A percentile compares a stretch with the other conserved stretches of the same genome.
Evolutionary conservation across 1,139 yeast species (phyloP).

Genomic region (Blastobotrys arbuscula): DNA sequence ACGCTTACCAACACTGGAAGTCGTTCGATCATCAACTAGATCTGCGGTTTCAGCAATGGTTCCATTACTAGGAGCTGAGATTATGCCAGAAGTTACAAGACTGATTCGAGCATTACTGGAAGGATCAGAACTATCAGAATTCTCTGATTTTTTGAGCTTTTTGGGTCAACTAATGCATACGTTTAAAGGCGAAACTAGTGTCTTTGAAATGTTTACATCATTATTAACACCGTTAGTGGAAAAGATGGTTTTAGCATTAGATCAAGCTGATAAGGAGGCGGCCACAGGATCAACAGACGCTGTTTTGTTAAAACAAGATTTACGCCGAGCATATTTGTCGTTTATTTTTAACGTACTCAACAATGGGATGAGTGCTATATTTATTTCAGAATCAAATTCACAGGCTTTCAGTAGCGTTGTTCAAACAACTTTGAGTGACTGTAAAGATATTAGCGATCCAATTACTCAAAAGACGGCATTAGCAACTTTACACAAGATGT

Average conservation of each 20-base stretch:
- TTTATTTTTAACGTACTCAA: constrained; percentile 64
- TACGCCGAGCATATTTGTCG: constrained; percentile 66
- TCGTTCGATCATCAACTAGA: constrained; percentile 78
- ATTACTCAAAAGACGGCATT: constrained; percentile 64
- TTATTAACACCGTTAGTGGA: constrained; percentile 67
- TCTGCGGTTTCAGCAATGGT: constrained; percentile 83
- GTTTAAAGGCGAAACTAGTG: constrained; percentile 58
- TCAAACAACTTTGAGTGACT: constrained; percentile 59
- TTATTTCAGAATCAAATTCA: constrained; percentile 63
- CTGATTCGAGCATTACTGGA: constrained; percentile 69
- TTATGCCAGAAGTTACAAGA: constrained; percentile 59
- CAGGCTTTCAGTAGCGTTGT: constrained; percentile 56
- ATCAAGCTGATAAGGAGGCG: constrained; percentile 40
- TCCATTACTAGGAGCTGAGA: constrained; percentile 57
- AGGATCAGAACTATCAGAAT: constrained; percentile 57
- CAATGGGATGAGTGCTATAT: constrained; percentile 74
- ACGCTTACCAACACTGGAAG: constrained; percentile 58
- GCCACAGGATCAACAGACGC: constrained; percentile 41
- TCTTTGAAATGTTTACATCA: constrained; percentile 69
- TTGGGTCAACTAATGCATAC: constrained; percentile 83
- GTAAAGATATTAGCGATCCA: constrained; percentile 50
- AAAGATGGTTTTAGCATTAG: constrained; percentile 55
- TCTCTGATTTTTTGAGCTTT: constrained; percentile 77
- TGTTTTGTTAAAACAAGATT: constrained; percentile 35
- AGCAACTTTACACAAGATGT: constrained; percentile 61